Percentiles rank a stretch among this genome's conserved stretches.
These are phyloP conservation scores for Cladosporium colombiae DNA, from an alignment of 2,329 filamentous ascomycete species.

Conservation along the genomic window DNA sequence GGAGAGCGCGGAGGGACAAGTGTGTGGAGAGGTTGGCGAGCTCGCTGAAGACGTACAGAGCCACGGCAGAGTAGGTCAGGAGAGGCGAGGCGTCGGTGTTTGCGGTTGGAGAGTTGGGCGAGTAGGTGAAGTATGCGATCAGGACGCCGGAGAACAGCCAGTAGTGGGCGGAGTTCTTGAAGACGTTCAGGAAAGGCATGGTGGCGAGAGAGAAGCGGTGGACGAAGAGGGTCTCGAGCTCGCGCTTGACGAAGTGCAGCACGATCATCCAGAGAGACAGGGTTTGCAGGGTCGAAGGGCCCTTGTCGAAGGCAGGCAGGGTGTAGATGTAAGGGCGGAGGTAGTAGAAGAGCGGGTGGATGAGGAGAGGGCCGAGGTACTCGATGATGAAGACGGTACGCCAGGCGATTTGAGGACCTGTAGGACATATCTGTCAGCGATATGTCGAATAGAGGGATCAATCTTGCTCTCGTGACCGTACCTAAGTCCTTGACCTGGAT, in stretches of 20 bases:
- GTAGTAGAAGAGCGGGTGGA: constrained; percentile 73
- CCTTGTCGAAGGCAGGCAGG: constrained; percentile 39
- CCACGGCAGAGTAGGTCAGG: constrained; percentile 68
- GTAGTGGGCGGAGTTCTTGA: constrained; percentile 95
- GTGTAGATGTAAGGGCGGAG: constrained; percentile 73
- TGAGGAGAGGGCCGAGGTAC: constrained; percentile 86
- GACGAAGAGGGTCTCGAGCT: constrained; percentile 89
- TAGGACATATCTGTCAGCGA: not conserved
- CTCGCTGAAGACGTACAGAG: constrained; percentile 76
- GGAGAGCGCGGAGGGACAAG: constrained; percentile 72
- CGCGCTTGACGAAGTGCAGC: constrained; percentile 90
- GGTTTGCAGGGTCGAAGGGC: constrained; percentile 66
- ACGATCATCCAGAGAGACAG: constrained; percentile 73
- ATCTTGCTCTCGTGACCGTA: constrained; percentile 46
- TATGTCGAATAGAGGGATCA: not conserved
- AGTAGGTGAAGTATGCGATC: constrained; percentile 83
- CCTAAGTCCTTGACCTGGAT: constrained; percentile 92
- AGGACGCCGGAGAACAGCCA: constrained; percentile 81
- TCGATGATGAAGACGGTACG: constrained; percentile 92
- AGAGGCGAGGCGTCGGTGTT: constrained; percentile 46
- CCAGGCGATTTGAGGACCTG: constrained; percentile 89
- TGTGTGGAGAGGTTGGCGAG: constrained; percentile 79
- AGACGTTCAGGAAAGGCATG: constrained; percentile 87
- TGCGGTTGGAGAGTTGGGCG: constrained; percentile 69
- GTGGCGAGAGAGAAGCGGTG: constrained; percentile 94